Conservation (phyloP, 2,329 filamentous ascomycete genomes). For the Ascochyta lentis region DNA sequence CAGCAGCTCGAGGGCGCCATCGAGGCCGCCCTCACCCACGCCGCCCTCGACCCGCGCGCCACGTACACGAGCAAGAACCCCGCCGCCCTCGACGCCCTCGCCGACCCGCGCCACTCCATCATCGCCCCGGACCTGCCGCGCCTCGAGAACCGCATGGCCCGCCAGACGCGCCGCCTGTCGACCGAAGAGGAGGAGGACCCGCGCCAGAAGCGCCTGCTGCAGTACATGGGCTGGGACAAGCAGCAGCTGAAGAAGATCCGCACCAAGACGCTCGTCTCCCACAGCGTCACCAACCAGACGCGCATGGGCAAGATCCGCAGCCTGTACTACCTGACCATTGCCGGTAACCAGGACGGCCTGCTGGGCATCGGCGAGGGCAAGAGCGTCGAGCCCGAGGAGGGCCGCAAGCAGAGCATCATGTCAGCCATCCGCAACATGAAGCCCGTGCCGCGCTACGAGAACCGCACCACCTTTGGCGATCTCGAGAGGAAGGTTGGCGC, state of each 20-base stretch:
- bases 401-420: slow-evolving; percentile 74
- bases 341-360: slow-evolving; percentile 85
- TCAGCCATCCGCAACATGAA: slow-evolving; percentile 89
- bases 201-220: slow-evolving; percentile 59
- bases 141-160: slow-evolving; percentile 47
- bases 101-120: slow-evolving; percentile 53
- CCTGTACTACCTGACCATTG: slow-evolving; percentile 77
- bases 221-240: slow-evolving; percentile 62
- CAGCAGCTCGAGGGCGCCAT: slow-evolving; percentile 33
- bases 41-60: slow-evolving; percentile 51
- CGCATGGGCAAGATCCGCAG: slow-evolving; percentile 91
- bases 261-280: slow-evolving; percentile 75
- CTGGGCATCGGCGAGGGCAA: slow-evolving; percentile 92
- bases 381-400: slow-evolving; percentile 74
- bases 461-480: slow-evolving; percentile 88
- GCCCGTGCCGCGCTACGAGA: slow-evolving; percentile 90
- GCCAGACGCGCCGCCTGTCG: slow-evolving; percentile 38
- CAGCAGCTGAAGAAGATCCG: slow-evolving; percentile 61
- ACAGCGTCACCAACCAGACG: slow-evolving; percentile 88
- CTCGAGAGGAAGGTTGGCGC: slow-evolving; percentile 85
- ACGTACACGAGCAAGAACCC: slow-evolving; percentile 58
- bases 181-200: slow-evolving; percentile 54
- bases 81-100: slow-evolving; percentile 56
- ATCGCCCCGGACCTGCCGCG: slow-evolving; percentile 61
- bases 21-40: slow-evolving; percentile 43